Conservation (phyloP, 257 asterid genomes). For the Coffea canephora region DNA sequence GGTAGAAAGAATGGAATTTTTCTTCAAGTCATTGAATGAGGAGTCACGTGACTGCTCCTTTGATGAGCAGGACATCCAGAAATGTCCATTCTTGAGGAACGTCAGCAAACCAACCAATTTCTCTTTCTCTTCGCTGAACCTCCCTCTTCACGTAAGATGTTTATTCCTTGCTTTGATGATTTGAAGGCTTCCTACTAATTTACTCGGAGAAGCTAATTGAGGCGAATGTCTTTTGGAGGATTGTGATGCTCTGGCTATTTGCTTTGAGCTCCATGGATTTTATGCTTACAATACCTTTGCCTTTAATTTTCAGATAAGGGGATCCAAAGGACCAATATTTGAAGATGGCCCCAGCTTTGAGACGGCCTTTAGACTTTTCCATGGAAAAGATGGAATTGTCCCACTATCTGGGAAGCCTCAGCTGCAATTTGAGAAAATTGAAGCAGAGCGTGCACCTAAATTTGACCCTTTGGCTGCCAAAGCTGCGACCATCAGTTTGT, state of each 20-base stretch:
- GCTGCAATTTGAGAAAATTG: constrained; percentile 31
- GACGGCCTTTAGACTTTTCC: constrained; percentile 85
- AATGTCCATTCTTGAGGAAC: constrained; percentile 90
- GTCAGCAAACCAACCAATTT: constrained; percentile 84
- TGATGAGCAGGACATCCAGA: constrained; percentile 46
- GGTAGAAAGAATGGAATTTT: constrained; percentile 43
- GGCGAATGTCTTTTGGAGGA: no score
- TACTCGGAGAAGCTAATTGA: no score
- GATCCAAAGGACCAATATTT: constrained; percentile 81
- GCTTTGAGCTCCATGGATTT: no score
- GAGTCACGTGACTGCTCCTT: constrained; percentile 49
- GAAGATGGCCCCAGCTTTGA: constrained; percentile 96
- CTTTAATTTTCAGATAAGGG: constrained; percentile 40
- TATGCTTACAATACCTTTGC: background rate
- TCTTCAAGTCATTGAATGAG: constrained; percentile 45
- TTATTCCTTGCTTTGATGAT: background rate
- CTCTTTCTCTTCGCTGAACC: constrained; percentile 59
- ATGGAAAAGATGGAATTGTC: constrained; percentile 88
- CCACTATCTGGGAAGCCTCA: constrained; percentile 65
- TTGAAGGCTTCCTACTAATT: background rate
- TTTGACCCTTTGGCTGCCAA: constrained; percentile 91
- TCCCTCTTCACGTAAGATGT: constrained; percentile 59
- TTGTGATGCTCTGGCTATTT: background rate
- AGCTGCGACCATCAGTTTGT: constrained; percentile 90
- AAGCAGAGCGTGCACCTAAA: constrained; percentile 42